These are phyloP conservation scores for Margaritispora aquatica DNA, from an alignment of 495 filamentous ascomycete species.

Conservation along the genomic window DNA sequence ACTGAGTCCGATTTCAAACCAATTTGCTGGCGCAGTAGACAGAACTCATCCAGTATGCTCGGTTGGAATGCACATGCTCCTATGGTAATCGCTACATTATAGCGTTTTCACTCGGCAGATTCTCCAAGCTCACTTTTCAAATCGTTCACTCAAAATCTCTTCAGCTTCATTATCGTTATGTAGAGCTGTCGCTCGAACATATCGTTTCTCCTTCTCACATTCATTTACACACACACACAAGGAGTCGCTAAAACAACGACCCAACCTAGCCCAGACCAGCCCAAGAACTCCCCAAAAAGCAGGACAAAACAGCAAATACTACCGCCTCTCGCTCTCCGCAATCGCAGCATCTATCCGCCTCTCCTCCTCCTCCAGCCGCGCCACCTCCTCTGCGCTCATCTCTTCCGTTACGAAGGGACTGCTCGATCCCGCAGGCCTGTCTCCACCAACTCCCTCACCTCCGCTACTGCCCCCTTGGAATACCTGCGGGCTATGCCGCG, in stretches of 20 bases:
- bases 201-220: not conserved
- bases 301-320: not conserved
- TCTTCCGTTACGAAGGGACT: constrained; percentile 18
- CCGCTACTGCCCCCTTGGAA: not conserved
- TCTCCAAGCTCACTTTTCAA: not conserved
- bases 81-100: too few species aligned
- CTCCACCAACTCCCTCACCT: too few species aligned
- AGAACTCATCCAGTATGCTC: too few species aligned
- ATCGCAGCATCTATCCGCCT: constrained; percentile 25
- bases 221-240: not conserved
- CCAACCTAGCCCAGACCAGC: not conserved
- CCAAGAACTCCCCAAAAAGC: not conserved
- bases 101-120: too few species aligned
- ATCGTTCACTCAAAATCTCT: not conserved
- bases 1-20: too few species aligned
- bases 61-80: too few species aligned
- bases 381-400: constrained; percentile 20
- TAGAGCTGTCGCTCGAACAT: not conserved
- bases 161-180: constrained; percentile 4
- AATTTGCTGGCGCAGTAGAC: too few species aligned
- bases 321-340: constrained; percentile 18
- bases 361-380: constrained; percentile 24
- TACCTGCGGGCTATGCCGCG: constrained; percentile 14
- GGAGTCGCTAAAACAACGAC: not conserved
- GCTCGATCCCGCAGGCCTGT: not conserved